phyloP scores from a whole-genome alignment of 306 rosid genomes.

The Pterocarpus santalinus region DNA sequence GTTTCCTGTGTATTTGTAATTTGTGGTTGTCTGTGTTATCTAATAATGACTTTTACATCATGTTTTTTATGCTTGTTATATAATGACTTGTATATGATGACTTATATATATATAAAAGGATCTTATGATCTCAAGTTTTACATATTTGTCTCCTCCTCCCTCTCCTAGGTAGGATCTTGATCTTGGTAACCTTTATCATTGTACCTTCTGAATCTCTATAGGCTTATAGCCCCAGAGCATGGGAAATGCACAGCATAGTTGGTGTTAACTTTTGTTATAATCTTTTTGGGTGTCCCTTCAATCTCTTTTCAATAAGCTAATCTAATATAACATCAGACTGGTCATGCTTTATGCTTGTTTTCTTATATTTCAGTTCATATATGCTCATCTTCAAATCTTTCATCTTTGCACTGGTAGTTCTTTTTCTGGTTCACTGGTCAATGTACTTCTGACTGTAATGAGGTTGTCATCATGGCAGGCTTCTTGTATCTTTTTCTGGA shows the following conservation, averaged over 20 bases:
- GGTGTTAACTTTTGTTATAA: background rate
- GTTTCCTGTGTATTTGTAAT: no score
- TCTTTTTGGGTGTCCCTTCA: background rate
- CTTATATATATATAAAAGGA: no score
- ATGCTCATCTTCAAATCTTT: conserved; percentile 20
- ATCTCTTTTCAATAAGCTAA: conserved; percentile 4
- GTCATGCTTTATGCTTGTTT: conserved; percentile 17
- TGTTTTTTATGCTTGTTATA: no score
- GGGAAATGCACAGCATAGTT: background rate
- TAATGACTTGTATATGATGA: no score
- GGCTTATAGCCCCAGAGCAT: background rate
- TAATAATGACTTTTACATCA: background rate
- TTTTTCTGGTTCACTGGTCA: conserved; percentile 36
- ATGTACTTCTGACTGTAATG: conserved; percentile 38
- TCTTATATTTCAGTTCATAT: conserved; percentile 36
- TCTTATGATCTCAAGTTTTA: no score
- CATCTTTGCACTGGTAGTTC: conserved; percentile 27
- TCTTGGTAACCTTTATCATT: no score
- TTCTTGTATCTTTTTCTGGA: conserved; percentile 89
- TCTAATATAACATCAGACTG: conserved; percentile 14
- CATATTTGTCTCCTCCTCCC: no score
- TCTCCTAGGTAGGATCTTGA: no score
- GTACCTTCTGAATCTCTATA: conserved; percentile 2
- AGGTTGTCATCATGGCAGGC: conserved; percentile 68
- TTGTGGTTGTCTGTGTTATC: no score